Conservation (phyloP, 352 stramenopile genomes). For the Phytophthora ohioensis region DNA sequence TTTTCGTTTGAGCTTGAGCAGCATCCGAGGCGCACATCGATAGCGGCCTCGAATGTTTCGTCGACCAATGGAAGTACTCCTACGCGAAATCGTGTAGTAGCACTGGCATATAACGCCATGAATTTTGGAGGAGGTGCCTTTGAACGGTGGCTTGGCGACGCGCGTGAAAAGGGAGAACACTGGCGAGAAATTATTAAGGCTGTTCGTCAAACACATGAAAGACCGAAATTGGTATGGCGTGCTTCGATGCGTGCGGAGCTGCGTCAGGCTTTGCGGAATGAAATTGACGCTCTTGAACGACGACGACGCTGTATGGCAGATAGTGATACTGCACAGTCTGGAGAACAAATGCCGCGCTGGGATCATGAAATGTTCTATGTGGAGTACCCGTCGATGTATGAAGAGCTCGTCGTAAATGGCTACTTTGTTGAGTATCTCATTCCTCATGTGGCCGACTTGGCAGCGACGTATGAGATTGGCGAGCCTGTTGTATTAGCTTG, state of each 20-base stretch:
- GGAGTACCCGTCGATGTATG: constrained; percentile 74
- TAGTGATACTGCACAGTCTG: constrained; percentile 18
- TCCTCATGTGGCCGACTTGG: constrained; percentile 68
- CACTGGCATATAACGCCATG: constrained; percentile 44
- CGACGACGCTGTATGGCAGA: constrained; percentile 18
- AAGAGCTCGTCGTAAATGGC: constrained; percentile 80
- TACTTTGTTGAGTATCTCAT: constrained; percentile 87
- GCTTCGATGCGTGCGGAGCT: constrained; percentile 72
- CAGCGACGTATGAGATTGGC: constrained; percentile 71
- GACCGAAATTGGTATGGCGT: constrained; percentile 79
- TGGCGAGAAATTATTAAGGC: constrained; percentile 78
- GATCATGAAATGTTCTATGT: constrained; percentile 87
- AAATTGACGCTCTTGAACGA: constrained; percentile 63
- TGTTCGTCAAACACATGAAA: constrained; percentile 65
- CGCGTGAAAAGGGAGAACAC: constrained; percentile 70
- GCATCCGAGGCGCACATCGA: constrained; percentile 30
- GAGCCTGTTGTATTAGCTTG: constrained; percentile 81
- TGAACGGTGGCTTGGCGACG: constrained; percentile 72
- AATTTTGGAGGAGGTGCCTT: constrained; percentile 57
- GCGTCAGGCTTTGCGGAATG: constrained; percentile 53
- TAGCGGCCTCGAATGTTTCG: constrained; percentile 24
- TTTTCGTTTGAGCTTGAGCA: constrained; percentile 78
- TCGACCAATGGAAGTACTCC: constrained; percentile 41
- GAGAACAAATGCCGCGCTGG: constrained; percentile 56
- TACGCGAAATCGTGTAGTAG: constrained; percentile 52